phyloP scores from a whole-genome alignment of 345 rosid species.

The Luvunga scandens region DNA sequence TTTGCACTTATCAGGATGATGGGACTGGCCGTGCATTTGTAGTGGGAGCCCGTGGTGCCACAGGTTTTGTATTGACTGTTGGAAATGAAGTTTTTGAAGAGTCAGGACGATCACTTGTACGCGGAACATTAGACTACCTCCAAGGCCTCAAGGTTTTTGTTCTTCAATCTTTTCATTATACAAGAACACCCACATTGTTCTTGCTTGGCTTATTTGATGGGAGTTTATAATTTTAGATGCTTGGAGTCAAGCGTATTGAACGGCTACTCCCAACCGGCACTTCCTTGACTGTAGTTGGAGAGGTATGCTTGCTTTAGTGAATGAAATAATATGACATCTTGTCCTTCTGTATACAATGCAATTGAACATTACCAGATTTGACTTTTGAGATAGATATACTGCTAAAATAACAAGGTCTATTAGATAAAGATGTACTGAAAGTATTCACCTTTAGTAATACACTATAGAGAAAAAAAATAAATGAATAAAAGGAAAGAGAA shows the following conservation, averaged over 20 bases:
- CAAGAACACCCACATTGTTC: background rate
- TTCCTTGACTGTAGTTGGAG: slow-evolving; percentile 92
- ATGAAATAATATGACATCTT: background rate
- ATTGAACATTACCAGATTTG: background rate
- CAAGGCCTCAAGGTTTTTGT: slow-evolving; percentile 88
- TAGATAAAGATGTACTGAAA: background rate
- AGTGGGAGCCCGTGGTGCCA: slow-evolving; percentile 69
- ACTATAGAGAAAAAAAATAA: background rate
- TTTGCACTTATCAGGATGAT: slow-evolving; percentile 54
- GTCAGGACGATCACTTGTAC: slow-evolving; percentile 90
- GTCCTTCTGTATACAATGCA: background rate
- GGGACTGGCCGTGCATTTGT: slow-evolving; percentile 72
- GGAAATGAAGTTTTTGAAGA: slow-evolving; percentile 90
- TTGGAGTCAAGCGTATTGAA: slow-evolving; percentile 93
- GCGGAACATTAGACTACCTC: slow-evolving; percentile 89
- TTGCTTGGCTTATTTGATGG: slow-evolving; percentile 19
- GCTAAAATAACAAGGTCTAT: background rate
- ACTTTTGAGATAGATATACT: background rate
- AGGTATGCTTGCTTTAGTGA: slow-evolving; percentile 45
- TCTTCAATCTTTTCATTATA: background rate
- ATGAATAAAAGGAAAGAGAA: background rate
- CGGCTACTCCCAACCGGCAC: slow-evolving; percentile 90
- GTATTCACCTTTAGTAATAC: background rate
- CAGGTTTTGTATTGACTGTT: slow-evolving; percentile 60
- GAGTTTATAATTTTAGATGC: slow-evolving; percentile 61